Base-by-base conservation (phyloP, 495 filamentous ascomycete species). In the Stereocaulon alpinum region DNA sequence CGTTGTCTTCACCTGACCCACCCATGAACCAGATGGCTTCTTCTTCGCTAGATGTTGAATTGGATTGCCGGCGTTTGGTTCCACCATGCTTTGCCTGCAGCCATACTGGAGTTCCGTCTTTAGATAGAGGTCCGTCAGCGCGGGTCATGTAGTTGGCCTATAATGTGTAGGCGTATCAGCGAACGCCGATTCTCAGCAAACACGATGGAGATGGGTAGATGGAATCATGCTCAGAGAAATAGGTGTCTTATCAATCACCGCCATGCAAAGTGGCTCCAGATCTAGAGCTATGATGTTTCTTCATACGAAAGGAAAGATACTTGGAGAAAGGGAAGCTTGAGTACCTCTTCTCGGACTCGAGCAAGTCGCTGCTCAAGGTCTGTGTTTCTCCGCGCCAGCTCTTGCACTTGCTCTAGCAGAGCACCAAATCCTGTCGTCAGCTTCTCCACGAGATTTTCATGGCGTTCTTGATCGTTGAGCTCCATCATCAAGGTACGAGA, bases 201-300 rank as follows among this genome's bases (percentile, higher is more conserved):
- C 15, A 18, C 14, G 45, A 49, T 30, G 18, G 32, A 40, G 22
- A 2, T 0, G 4, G 52, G 27, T 14, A 27, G 24, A 6, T 15
- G 3, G 24, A 1, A 20, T 14, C 12, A 32, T 43, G 59, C 40
- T 65, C 63, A 65, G 63, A 50, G 24, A 42, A 47, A 56, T 60
- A 12, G 58, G 58, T 79, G 72, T 66, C 68, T 68, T 69, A 66
- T 78, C 76, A 64, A 75, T 80, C 78, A 78, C 59, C 66, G 71
- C 69, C 72, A 72, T 73, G 68, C 48, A 57, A 37, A 61, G 74
- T 71, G 72, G 70, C 76, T 80, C 70, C 72, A 77, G 77, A 80
- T 80, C 78, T 80, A 80, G 78, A 80, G 78, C 78, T 80, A 79
- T 75, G 62, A 45, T 76, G 70, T 76, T 67, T 78, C 78, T 58